A percentile compares a stretch with the other conserved stretches of the same genome.
phyloP scores from a whole-genome alignment of 106 monocot species.

The Dendrobium chrysotoxum region DNA sequence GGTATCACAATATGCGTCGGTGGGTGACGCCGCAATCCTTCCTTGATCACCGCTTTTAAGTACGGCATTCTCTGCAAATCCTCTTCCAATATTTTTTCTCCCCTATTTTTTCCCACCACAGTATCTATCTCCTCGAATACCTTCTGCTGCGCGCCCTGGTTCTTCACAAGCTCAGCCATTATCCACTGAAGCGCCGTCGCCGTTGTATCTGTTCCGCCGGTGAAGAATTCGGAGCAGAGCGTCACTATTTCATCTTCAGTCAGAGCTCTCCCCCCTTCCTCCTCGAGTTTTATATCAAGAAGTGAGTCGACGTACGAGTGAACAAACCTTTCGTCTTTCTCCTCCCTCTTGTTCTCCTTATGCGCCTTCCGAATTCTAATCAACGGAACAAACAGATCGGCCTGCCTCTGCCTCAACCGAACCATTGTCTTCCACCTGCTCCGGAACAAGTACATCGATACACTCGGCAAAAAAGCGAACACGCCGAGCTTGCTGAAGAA shows the following conservation, averaged over 20 bases:
- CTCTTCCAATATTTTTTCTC: not conserved
- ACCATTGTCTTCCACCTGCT: not conserved
- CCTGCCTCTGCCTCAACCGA: not conserved
- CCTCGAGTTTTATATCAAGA: slow-evolving; percentile 9
- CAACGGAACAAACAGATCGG: slow-evolving; percentile 8
- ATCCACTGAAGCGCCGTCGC: slow-evolving; percentile 35
- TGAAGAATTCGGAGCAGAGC: slow-evolving; percentile 36
- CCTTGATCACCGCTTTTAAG: slow-evolving; percentile 26
- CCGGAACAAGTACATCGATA: slow-evolving; percentile 18
- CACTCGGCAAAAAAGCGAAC: slow-evolving; percentile 6
- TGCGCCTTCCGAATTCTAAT: not conserved
- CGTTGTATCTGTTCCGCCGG: slow-evolving; percentile 45
- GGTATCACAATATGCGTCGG: slow-evolving; percentile 32
- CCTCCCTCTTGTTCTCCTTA: too few species aligned
- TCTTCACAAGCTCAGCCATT: slow-evolving; percentile 31
- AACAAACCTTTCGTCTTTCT: too few species aligned
- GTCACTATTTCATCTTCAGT: slow-evolving; percentile 23
- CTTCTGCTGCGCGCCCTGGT: slow-evolving; percentile 23
- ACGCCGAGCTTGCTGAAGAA: not conserved
- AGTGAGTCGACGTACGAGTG: slow-evolving; percentile 20
- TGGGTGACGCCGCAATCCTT: slow-evolving; percentile 28
- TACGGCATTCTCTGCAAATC: slow-evolving; percentile 23
- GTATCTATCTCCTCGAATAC: slow-evolving; percentile 7
- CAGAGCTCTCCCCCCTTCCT: slow-evolving; percentile 15
- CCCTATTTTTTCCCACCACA: not conserved